phyloP scores from a whole-genome alignment of 1,284 basidiomycete genomes.

The Heterobasidion irregulare region DNA sequence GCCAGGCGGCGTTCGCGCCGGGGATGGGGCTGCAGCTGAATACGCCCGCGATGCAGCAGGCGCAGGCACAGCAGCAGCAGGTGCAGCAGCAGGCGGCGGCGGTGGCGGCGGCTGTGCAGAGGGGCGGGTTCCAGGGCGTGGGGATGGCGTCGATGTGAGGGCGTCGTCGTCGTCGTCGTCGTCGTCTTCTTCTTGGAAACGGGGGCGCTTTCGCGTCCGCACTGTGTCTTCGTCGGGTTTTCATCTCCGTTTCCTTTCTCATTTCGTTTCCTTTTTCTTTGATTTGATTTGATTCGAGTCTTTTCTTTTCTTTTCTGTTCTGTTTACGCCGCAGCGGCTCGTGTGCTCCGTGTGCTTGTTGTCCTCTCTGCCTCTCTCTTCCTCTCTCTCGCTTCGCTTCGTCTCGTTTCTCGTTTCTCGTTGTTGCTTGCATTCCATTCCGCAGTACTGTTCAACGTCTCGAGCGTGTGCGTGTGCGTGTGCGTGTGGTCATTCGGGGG shows the following conservation, averaged over 20 bases:
- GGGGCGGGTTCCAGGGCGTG: slow-evolving; percentile 24
- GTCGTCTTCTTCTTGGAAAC: too few relatives aligned
- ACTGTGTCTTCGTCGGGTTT: neutral
- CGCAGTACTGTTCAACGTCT: too few relatives aligned
- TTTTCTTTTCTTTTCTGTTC: neutral
- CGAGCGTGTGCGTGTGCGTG: too few relatives aligned
- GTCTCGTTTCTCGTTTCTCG: too few relatives aligned
- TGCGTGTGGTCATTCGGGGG: too few relatives aligned
- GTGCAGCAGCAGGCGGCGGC: slow-evolving; percentile 3
- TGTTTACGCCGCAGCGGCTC: too few relatives aligned
- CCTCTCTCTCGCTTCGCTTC: neutral
- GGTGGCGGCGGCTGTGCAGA: slow-evolving; percentile 10
- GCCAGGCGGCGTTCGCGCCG: slow-evolving; percentile 47
- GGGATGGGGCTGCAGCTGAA: slow-evolving; percentile 44
- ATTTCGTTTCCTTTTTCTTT: neutral
- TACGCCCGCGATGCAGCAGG: slow-evolving; percentile 22
- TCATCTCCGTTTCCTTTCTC: neutral
- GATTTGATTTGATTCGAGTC: neutral
- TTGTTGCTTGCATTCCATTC: too few relatives aligned
- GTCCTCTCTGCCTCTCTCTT: neutral
- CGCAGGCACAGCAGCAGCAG: too few relatives aligned
- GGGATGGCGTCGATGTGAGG: slow-evolving; percentile 27
- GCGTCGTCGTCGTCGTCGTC: too few relatives aligned
- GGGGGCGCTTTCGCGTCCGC: too few relatives aligned
- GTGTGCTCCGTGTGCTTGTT: neutral